Base-by-base conservation (phyloP, 2,329 filamentous ascomycete species). In the Aspergillus sergii region DNA sequence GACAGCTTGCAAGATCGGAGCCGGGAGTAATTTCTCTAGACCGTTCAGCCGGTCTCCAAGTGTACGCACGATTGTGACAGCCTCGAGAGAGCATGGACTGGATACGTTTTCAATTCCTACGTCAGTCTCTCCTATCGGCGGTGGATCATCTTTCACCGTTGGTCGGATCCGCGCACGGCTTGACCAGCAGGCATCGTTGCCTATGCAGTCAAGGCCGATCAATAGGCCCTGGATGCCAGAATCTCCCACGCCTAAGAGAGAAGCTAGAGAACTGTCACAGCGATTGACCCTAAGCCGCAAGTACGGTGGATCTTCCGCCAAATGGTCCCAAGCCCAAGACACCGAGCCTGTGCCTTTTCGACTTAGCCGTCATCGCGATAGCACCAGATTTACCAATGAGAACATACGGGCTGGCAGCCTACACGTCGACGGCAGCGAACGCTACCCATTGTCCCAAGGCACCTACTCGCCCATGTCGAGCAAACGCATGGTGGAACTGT, bases 401-500 rank as follows among this genome's bases (percentile, higher is more conserved):
- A 79, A 78, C 57, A 21, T 62, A 14, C 66, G 62, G 46, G 62
- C 68, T 30, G 64, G 66, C 41, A 60, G 66, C 34, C 62, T 64
- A 26, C 66, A 66, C 21, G 57, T 64, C 14, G 64, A 66, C 4
- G 56, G 61, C 41, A 65, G 65, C 55, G 67, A 67, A 9, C 58
- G 66, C 23, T 68, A 72, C 45, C 64, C 62, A 19, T 65, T 69
- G 14, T 34, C 69, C 7, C 68, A 73, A 54, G 71, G 68, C 21
- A 50, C 66, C 36, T 69, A 70, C 46, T 68, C 70, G 3, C 69
- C 70, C 1, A 71, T 76, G 11, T 75, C 73, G 32, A 76, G 73
- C 64, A 78, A 78, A 58, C 70, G 64, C 23, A 77, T 79, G 76
- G 76, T 79, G 51, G 76, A 79, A 41, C 60, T 72, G 56, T 79